A percentile compares a stretch with the other conserved stretches of the same genome.
phyloP scores from a whole-genome alignment of 139 green algal species.

The Coccomyxa sp. region DNA sequence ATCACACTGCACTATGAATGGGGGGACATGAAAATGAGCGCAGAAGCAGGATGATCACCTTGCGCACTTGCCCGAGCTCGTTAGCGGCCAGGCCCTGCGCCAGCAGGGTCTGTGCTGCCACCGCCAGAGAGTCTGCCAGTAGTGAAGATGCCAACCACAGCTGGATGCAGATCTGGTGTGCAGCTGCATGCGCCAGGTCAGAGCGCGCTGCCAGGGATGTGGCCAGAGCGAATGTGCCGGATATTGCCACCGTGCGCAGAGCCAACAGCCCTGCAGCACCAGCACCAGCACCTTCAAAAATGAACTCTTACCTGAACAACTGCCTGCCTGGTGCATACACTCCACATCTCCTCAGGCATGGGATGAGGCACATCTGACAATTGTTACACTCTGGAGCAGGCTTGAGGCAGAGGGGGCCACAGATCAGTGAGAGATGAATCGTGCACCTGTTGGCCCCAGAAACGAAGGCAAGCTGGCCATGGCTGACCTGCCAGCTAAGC shows the following conservation, averaged over 20 bases:
- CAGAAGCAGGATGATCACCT: not conserved
- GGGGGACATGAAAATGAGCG: no score
- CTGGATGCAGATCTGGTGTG: conserved; percentile 67
- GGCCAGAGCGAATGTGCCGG: conserved; percentile 53
- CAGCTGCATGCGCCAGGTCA: conserved; percentile 40
- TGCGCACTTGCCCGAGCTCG: not conserved
- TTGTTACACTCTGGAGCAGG: no score
- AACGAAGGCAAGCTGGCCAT: conserved; percentile 18
- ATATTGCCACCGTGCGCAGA: conserved; percentile 57
- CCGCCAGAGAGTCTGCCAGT: conserved; percentile 69
- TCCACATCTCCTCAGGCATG: no score
- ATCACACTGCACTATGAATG: no score
- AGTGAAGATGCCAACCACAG: conserved; percentile 73
- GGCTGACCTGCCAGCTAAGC: conserved; percentile 8
- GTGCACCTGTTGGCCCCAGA: conserved; percentile 23
- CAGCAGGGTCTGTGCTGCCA: conserved; percentile 74
- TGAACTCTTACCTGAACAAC: not conserved
- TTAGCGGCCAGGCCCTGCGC: conserved; percentile 41
- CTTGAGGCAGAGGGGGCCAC: no score
- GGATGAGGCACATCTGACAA: no score
- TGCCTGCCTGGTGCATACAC: no score
- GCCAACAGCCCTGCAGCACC: conserved; percentile 51
- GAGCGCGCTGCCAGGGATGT: conserved; percentile 48
- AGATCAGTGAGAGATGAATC: not conserved
- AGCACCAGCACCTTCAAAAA: not conserved